Percentiles rank a stretch among this genome's conserved stretches.
These are phyloP conservation scores for Apiosordaria backusii DNA, from an alignment of 495 filamentous ascomycete species.

Conservation along the genomic window DNA sequence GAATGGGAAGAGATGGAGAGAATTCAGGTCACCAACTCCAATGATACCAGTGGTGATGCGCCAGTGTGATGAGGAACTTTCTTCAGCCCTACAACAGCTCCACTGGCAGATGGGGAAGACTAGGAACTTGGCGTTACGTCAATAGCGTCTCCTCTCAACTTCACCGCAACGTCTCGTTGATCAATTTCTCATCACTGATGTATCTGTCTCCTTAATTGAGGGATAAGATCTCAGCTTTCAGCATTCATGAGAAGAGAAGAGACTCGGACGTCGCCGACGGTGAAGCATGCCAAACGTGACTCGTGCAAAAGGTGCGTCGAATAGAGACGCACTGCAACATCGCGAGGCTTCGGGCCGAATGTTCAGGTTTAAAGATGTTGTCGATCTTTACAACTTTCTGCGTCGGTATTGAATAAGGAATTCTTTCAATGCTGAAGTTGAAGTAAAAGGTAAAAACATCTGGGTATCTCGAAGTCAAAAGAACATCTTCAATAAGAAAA, in stretches of 20 bases:
- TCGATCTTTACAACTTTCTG: not conserved
- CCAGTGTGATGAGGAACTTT: not conserved
- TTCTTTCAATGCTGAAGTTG: not conserved
- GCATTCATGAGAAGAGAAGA: not conserved
- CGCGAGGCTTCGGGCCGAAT: not conserved
- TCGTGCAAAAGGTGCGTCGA: not conserved
- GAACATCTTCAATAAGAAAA: not conserved
- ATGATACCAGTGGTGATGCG: not conserved
- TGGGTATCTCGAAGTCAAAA: not conserved
- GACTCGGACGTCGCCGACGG: not conserved
- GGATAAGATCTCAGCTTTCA: not conserved
- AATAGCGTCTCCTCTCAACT: not conserved
- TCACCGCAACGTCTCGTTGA: not conserved
- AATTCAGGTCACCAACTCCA: not conserved
- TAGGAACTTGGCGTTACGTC: conserved; percentile 3
- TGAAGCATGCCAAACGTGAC: not conserved
- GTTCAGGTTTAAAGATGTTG: not conserved
- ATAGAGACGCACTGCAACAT: not conserved
- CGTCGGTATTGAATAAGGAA: not conserved
- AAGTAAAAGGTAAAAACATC: not conserved
- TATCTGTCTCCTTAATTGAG: not conserved
- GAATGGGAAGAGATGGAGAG: not conserved
- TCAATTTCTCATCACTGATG: not conserved
- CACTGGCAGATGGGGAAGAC: not conserved
- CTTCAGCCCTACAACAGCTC: not conserved